Conservation (phyloP, 805 yeast species). For the Teunomyces atbi region DNA sequence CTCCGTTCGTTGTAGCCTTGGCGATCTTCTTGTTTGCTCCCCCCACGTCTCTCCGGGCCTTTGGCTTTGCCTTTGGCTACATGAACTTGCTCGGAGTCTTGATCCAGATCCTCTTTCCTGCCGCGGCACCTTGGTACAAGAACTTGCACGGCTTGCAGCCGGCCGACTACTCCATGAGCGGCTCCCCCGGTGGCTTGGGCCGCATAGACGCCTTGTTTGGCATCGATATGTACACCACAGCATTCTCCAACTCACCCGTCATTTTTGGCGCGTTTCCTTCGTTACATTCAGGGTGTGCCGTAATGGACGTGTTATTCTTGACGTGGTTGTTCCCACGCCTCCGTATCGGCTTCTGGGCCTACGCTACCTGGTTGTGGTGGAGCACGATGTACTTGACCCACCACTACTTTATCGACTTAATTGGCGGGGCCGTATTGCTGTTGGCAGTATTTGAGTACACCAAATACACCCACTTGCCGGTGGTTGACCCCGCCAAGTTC, state of each 20-base stretch:
- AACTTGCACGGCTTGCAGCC: slow-evolving; percentile 80
- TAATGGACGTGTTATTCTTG: slow-evolving; percentile 88
- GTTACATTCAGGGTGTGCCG: slow-evolving; percentile 90
- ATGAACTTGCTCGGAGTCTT: slow-evolving; percentile 87
- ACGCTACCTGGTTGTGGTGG: slow-evolving; percentile 98
- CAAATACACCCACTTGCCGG: slow-evolving; percentile 67
- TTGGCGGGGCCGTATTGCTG: slow-evolving; percentile 89
- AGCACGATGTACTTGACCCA: slow-evolving; percentile 96
- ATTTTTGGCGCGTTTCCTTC: slow-evolving; percentile 90
- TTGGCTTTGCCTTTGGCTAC: slow-evolving; percentile 92
- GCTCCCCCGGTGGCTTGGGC: slow-evolving; percentile 93
- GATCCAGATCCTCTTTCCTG: slow-evolving; percentile 80
- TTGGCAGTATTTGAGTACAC: slow-evolving; percentile 67
- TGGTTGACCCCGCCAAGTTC: slow-evolving; percentile 47
- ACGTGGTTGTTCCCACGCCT: slow-evolving; percentile 75
- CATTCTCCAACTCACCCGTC: slow-evolving; percentile 83
- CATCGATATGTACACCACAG: slow-evolving; percentile 75
- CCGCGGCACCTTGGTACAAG: slow-evolving; percentile 98
- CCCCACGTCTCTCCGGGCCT: slow-evolving; percentile 78
- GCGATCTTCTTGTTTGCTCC: slow-evolving; percentile 85
- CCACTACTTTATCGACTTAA: slow-evolving; percentile 90
- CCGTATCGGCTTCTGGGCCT: slow-evolving; percentile 63
- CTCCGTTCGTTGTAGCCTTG: slow-evolving; percentile 83
- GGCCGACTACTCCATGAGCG: slow-evolving; percentile 87
- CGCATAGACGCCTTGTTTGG: slow-evolving; percentile 82